A percentile compares a stretch with the other conserved stretches of the same genome.
Conservation (phyloP, 192 early-diverging fungal species). For the Umbelopsis sp. region DNA sequence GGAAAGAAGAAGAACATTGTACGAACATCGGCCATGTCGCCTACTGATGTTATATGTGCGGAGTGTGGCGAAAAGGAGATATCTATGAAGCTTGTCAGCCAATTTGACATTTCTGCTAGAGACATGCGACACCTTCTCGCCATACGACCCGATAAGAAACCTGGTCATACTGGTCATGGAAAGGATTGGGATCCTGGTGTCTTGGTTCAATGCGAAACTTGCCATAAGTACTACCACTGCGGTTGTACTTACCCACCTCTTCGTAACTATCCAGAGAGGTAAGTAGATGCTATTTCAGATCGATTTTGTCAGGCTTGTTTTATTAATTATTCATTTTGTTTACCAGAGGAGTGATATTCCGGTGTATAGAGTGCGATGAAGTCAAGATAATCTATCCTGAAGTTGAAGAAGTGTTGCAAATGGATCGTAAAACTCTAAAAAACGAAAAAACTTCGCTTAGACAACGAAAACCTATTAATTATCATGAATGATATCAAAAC, state of each 20-base stretch:
- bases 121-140: background rate
- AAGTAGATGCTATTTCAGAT: background rate
- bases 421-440: background rate
- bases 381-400: background rate
- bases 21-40: no score
- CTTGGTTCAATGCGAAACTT: background rate
- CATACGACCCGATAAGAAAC: background rate
- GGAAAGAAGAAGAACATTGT: no score
- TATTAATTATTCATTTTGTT: background rate
- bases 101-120: background rate
- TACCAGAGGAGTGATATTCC: background rate
- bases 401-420: background rate
- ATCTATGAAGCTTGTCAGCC: background rate
- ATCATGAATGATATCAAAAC: slow-evolving; percentile 1
- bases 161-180: background rate
- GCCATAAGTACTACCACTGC: background rate
- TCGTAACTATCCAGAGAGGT: background rate
- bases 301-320: background rate
- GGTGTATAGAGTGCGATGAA: background rate
- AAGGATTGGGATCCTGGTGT: slow-evolving; percentile 13
- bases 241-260: background rate
- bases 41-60: background rate
- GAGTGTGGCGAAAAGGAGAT: background rate
- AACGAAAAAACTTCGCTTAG: background rate
- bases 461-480: slow-evolving; percentile 3